Conservation (phyloP, 1,284 basidiomycete species). For the Volvariella volvacea region DNA sequence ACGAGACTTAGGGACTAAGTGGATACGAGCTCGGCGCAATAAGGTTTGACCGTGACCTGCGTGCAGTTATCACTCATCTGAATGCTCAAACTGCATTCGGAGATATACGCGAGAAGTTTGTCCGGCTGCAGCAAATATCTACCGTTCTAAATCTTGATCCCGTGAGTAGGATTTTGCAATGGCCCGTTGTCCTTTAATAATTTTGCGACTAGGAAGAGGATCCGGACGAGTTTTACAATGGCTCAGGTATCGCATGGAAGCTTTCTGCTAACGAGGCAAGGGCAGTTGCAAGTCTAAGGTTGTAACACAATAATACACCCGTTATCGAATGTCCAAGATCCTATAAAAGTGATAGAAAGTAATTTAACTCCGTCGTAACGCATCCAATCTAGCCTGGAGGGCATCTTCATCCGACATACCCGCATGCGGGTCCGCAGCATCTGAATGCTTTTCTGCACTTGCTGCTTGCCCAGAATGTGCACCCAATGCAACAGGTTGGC, state of each 20-base stretch:
- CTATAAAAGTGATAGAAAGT: conserved; percentile 1
- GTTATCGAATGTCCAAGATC: conserved; percentile 1
- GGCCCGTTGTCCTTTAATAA: conserved; percentile 5
- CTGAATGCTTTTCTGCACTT: conserved; percentile 29
- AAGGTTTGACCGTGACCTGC: conserved; percentile 90
- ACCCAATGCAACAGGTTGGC: conserved; percentile 77
- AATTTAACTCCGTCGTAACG: conserved; percentile 56
- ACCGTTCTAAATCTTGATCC: conserved; percentile 87
- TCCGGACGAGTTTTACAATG: conserved; percentile 87
- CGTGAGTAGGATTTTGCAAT: conserved; percentile 35
- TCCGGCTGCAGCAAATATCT: conserved; percentile 88
- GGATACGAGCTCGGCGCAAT: conserved; percentile 82
- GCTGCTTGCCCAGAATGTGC: conserved; percentile 26
- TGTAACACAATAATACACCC: conserved; percentile 24
- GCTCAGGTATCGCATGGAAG: conserved; percentile 89
- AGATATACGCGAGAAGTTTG: conserved; percentile 87
- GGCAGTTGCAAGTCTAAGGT: conserved; percentile 48
- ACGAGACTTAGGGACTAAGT: conserved; percentile 1
- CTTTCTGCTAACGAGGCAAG: conserved; percentile 75
- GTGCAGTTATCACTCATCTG: conserved; percentile 78
- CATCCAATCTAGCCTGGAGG: conserved; percentile 82
- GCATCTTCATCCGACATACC: conserved; percentile 75
- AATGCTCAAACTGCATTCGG: conserved; percentile 83
- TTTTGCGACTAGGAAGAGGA: conserved; percentile 67
- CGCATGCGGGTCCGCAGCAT: conserved; percentile 19